Percentiles rank a stretch among this genome's conserved stretches.
Evolutionary conservation across 331 rosid genomes (phyloP).

Genomic region (Malus hybrid): DNA sequence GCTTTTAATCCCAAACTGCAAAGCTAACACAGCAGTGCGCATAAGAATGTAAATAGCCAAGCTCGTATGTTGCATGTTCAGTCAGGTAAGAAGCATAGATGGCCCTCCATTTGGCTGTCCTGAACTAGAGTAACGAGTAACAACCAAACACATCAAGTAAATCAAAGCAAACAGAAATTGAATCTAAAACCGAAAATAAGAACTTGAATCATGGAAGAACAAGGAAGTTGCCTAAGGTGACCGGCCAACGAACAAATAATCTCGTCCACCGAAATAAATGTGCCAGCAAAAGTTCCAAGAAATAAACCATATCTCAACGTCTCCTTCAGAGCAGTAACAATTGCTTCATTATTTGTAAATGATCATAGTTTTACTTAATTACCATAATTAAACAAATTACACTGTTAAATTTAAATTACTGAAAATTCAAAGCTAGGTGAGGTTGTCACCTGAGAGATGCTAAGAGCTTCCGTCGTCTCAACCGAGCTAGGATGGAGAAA

Average conservation of each 20-base stretch:
- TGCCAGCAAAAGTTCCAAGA: slow-evolving; percentile 85
- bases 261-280: slow-evolving; percentile 85
- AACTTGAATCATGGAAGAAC: slow-evolving; percentile 7
- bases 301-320: slow-evolving; percentile 88
- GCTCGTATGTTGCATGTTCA: slow-evolving; percentile 72
- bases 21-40: slow-evolving; percentile 91
- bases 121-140: slow-evolving; percentile 41
- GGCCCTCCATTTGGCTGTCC: slow-evolving; percentile 96
- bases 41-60: slow-evolving; percentile 88
- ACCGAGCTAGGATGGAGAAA: slow-evolving; percentile 69
- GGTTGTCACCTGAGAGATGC: slow-evolving; percentile 40
- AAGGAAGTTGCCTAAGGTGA: slow-evolving; percentile 74
- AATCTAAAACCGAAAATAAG: not conserved
- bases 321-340: slow-evolving; percentile 64
- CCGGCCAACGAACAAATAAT: slow-evolving; percentile 65
- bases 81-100: slow-evolving; percentile 80
- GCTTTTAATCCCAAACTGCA: slow-evolving; percentile 95
- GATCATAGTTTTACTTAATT: not conserved
- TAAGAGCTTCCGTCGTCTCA: slow-evolving; percentile 50
- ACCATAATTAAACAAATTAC: not conserved
- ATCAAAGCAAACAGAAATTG: slow-evolving; percentile 1
- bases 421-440: not conserved
- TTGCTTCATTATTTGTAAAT: slow-evolving; percentile 51
- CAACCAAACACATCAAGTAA: slow-evolving; percentile 22
- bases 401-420: not conserved